These are phyloP conservation scores for Flueggea neowawraea DNA, from an alignment of 441 rosid genomes.

Conservation along the genomic window DNA sequence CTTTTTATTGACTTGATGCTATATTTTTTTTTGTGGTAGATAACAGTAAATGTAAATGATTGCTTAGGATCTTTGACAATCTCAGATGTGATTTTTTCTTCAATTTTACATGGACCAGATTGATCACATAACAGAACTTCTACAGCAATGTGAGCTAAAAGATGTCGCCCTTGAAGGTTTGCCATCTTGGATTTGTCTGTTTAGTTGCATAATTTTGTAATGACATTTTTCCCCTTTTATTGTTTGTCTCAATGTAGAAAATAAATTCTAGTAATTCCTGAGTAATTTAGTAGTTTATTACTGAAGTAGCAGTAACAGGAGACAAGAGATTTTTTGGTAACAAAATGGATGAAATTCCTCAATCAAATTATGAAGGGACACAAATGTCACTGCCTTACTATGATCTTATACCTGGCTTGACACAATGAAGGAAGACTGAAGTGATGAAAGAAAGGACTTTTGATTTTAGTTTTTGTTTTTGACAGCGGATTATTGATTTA, in stretches of 20 bases:
- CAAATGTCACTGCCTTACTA: too few species aligned
- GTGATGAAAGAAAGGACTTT: too few species aligned
- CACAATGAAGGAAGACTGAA: too few species aligned
- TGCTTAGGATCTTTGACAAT: background rate
- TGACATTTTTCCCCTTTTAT: background rate
- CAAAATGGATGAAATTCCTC: too few species aligned
- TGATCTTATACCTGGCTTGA: too few species aligned
- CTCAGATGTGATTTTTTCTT: constrained; percentile 12
- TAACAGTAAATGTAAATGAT: background rate
- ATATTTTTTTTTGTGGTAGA: background rate
- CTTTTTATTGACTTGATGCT: constrained; percentile 1
- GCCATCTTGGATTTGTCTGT: constrained; percentile 10
- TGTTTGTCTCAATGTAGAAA: background rate
- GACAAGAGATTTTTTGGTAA: background rate
- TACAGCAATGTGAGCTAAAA: constrained; percentile 63
- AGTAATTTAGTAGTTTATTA: background rate
- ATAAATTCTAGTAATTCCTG: background rate
- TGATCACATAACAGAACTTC: constrained; percentile 60
- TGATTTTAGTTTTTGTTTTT: too few species aligned
- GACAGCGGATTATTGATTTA: too few species aligned
- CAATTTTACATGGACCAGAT: constrained; percentile 33
- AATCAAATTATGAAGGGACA: too few species aligned
- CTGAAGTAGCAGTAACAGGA: background rate
- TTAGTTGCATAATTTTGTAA: constrained; percentile 2
- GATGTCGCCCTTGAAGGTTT: constrained; percentile 74